Base-by-base conservation (phyloP, 1,284 basidiomycete species). In the Austropuccinia psidii region DNA sequence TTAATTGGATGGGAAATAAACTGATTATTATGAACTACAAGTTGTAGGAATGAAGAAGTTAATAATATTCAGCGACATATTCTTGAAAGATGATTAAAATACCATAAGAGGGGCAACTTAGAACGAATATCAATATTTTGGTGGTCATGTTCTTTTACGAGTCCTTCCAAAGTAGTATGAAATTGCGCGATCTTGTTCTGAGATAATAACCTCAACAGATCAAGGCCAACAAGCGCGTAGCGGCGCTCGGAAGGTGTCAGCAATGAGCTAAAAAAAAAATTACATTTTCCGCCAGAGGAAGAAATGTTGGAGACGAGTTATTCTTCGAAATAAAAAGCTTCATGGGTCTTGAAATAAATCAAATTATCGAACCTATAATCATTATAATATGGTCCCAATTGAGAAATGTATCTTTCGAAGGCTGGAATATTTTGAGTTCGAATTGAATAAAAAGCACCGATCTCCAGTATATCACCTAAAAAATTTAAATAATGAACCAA, bases 111-210 rank as follows among this genome's bases (percentile, higher is more conserved):
- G 35, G 27, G n/a, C 27, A 61, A 31, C 19, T 45, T 39, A 74
- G 47, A 15, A 78, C 77, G 77, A 77, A 77, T 27, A 73, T 64
- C 54, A 4, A 78, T 76, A 37, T 77, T 75, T 9, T 58, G 65
- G 35, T 67, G 62, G 15, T 73, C 70, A 45, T 76, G 27, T 69
- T 69, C 54, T 37, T 69, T 69, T 4, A 69, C 67, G 45, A 69
- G 49, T 9, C 67, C 67, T 81, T 99, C 96, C 74, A 99, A 87
- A n/a, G 91, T 89, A n/a, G 93, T 96, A 81, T 99, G 96, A 84
- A 98, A 98, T 79, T 95, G 90, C 50, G 95, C 92, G 80, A 98
- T 96, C 79, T 91, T 88, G 82, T 97, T 98, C 81, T 95, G 91
- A 0, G 91, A 93, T 76, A 99, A 87, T 75, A 97, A 87, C 31